A percentile compares a stretch with the other conserved stretches of the same genome.
These are phyloP conservation scores for Penicillium digitatum DNA, from an alignment of 2,329 filamentous ascomycete genomes.

Conservation along the genomic window DNA sequence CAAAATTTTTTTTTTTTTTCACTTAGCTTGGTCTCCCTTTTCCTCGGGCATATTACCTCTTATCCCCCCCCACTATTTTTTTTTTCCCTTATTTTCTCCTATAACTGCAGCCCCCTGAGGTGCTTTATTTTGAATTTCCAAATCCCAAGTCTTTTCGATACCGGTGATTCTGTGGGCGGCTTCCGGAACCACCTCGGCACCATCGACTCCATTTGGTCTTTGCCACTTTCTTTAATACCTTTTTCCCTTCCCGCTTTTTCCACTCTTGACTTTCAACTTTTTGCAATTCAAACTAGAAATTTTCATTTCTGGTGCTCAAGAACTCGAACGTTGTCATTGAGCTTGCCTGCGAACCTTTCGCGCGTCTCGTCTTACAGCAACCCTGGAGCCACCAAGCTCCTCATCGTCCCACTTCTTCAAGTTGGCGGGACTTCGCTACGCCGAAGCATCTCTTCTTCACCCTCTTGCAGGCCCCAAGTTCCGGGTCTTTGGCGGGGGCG, in stretches of 20 bases:
- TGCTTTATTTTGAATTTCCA: not conserved
- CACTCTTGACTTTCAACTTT: not conserved
- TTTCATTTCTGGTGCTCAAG: not conserved
- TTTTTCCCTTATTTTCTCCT: not conserved
- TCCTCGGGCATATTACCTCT: not conserved
- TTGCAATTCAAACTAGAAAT: too few species aligned
- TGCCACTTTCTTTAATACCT: not conserved
- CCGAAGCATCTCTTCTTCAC: slow-evolving; percentile 70
- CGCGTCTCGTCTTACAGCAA: slow-evolving; percentile 24
- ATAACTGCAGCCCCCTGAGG: not conserved
- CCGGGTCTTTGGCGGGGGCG: slow-evolving; percentile 94
- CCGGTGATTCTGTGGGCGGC: not conserved
- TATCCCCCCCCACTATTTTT: not conserved
- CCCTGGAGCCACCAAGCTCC: slow-evolving; percentile 43
- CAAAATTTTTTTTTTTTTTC: not conserved
- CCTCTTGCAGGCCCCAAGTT: slow-evolving; percentile 88
- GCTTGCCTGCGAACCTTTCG: slow-evolving; percentile 17
- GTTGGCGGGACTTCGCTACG: slow-evolving; percentile 80
- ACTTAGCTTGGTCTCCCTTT: not conserved
- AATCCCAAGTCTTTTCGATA: not conserved
- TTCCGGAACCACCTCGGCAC: slow-evolving; percentile 1
- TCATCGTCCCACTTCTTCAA: slow-evolving; percentile 62
- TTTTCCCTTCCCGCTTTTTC: not conserved
- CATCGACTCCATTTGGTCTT: slow-evolving; percentile 2
- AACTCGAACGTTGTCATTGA: slow-evolving; percentile 3